Base-by-base conservation (phyloP, 768 basidiomycete species). In the Cystofilobasidium capitatum region DNA sequence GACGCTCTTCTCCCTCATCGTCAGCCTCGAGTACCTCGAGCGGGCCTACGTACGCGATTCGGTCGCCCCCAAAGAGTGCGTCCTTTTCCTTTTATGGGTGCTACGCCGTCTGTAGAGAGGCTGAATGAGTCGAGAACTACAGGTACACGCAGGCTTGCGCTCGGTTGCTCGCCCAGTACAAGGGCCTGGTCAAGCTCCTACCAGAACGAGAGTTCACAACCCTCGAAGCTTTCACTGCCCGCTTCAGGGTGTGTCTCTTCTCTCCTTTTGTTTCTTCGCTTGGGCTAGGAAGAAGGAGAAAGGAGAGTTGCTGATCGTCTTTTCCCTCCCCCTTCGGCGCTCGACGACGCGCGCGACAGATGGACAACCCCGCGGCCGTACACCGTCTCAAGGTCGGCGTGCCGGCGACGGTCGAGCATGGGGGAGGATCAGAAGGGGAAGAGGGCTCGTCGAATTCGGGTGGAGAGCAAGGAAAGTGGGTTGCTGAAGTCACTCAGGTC, bases 101-200 rank as follows among this genome's bases (percentile, higher is more conserved):
- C 40, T 20, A 20, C 40, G 10, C 10, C 40, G 20, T 42, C 10
- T 10, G 40, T 10, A 20, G 40, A 42, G 20, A 20, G 40, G 40
- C 40, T 20, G 40, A 42, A 42, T 10, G 40, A 22, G n/a, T 22
- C n/a, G 24, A 24, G 58, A 58, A 36, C 14, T 76, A 83, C 83
- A 96, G 92, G 81, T 99, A 98, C 77, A 91, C 91, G 70, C 93
- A 91, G 65, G 92, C 91, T 69, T 99, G 94, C 76, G 92, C 90
- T 17, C 83, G 88, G 45, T 79, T 99, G n/a, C 79, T 98, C 17
- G 89, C 91, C 9, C 92, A 96, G 78, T 98, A 96, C 81, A 96
- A 96, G 83, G 93, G 91, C 0, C 90, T 96, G 85, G 80, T 92
- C 69, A 96, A 91, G 78, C 82, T 97, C n/a, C 87, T 98, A 14